Evolutionary conservation across 1,284 basidiomycete species (phyloP).

Genomic region (Trichosporon asahii): DNA sequence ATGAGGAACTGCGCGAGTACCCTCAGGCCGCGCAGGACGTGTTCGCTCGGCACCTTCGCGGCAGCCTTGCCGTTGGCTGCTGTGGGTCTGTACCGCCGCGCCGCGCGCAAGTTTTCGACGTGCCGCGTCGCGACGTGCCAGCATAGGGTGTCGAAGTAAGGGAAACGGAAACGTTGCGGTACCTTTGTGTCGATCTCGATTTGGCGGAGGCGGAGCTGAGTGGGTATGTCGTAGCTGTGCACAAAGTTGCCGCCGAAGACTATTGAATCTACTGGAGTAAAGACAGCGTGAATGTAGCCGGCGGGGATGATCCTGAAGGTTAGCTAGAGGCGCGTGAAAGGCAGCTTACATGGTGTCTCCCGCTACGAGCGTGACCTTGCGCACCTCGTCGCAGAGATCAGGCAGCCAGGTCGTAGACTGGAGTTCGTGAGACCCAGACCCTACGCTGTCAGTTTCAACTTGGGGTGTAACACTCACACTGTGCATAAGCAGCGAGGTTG

Average conservation of each 20-base stretch:
- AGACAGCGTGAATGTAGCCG: constrained; percentile 96
- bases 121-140: constrained; percentile 68
- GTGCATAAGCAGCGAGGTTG: constrained; percentile 70
- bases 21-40: constrained; percentile 68
- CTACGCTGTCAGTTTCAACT: constrained; percentile 21
- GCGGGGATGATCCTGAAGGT: constrained; percentile 72
- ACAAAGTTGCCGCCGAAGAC: constrained; percentile 97
- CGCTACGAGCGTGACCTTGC: constrained; percentile 71
- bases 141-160: constrained; percentile 77
- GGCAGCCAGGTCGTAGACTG: constrained; percentile 89
- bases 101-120: background rate
- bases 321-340: background rate
- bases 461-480: constrained; percentile 37
- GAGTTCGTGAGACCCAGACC: constrained; percentile 72
- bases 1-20: constrained; percentile 73
- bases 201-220: constrained; percentile 67
- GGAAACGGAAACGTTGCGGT: constrained; percentile 91
- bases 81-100: background rate
- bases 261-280: constrained; percentile 84
- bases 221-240: constrained; percentile 60
- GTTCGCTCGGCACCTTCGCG: constrained; percentile 38
- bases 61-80: constrained; percentile 11
- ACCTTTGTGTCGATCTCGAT: constrained; percentile 92
- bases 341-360: constrained; percentile 77
- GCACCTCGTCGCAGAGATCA: constrained; percentile 72